Evolutionary conservation across 2,329 filamentous ascomycete species (phyloP).

Genomic region (Diaporthe sp.): DNA sequence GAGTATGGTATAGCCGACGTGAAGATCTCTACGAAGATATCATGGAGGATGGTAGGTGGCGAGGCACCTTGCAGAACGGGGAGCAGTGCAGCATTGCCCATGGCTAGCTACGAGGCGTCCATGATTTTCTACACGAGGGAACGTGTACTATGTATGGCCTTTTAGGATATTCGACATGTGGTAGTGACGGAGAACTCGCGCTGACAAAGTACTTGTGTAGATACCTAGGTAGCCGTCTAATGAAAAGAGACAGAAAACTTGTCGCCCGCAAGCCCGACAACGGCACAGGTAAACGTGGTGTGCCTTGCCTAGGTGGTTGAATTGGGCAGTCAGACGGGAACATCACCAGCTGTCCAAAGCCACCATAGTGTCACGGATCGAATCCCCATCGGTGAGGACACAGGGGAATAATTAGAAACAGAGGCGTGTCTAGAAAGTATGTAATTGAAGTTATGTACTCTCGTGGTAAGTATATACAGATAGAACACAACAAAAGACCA

Average conservation of each 20-base stretch:
- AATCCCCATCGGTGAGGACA: no score
- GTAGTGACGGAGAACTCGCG: no score
- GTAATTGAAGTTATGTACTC: constrained; percentile 16
- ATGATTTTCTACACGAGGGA: no score
- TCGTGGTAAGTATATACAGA: constrained; percentile 19
- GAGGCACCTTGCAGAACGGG: not conserved
- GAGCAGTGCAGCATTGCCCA: not conserved
- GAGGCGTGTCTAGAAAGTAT: not conserved
- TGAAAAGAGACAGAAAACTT: no score
- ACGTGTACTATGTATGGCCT: no score
- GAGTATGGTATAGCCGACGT: no score
- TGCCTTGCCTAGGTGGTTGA: not conserved
- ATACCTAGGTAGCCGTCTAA: not conserved
- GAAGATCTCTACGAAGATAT: no score
- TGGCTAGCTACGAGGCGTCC: not conserved
- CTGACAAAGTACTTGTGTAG: not conserved
- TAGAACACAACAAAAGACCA: not conserved
- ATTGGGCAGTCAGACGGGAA: not conserved
- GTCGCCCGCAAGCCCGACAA: not conserved
- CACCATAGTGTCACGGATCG: no score
- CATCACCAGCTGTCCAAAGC: not conserved
- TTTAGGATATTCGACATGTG: no score
- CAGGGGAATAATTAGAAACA: rapidly evolving
- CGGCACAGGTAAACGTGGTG: not conserved
- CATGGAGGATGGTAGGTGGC: no score